phyloP scores from a whole-genome alignment of 208 protist genomes.

The Crithidia bombi region DNA sequence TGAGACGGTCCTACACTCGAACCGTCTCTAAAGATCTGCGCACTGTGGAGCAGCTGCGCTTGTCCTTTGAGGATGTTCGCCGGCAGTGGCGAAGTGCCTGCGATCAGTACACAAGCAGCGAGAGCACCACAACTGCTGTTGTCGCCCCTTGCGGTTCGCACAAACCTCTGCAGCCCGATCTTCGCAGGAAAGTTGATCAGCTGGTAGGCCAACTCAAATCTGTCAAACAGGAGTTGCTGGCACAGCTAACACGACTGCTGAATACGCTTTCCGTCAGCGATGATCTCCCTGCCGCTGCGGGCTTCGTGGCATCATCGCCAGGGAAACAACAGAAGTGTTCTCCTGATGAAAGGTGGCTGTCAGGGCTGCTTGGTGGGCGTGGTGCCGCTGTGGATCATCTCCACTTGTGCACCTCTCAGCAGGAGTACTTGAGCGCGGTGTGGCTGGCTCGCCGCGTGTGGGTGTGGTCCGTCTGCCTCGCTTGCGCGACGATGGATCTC shows the following conservation, averaged over 20 bases:
- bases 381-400: too few relatives aligned
- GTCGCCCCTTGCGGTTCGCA: neutral
- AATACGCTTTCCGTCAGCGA: neutral
- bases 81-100: conserved; percentile 51
- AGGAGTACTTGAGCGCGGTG: conserved; percentile 24
- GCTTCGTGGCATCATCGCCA: neutral
- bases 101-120: neutral
- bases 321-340: neutral
- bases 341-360: neutral
- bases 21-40: conserved; percentile 56
- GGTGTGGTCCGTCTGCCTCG: conserved; percentile 61
- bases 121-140: neutral
- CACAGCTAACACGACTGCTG: conserved; percentile 28
- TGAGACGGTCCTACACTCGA: conserved; percentile 66
- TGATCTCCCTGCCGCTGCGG: neutral
- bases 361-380: neutral
- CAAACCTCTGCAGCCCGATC: neutral
- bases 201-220: conserved; percentile 72
- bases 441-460: conserved; percentile 54
- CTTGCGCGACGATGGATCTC: conserved; percentile 50
- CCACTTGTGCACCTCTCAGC: neutral
- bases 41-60: conserved; percentile 35
- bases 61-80: conserved; percentile 58
- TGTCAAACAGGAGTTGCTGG: conserved; percentile 72
- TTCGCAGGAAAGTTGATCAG: conserved; percentile 13